Conservation (phyloP, 106 monocot genomes). For the Acorus gramineus region DNA sequence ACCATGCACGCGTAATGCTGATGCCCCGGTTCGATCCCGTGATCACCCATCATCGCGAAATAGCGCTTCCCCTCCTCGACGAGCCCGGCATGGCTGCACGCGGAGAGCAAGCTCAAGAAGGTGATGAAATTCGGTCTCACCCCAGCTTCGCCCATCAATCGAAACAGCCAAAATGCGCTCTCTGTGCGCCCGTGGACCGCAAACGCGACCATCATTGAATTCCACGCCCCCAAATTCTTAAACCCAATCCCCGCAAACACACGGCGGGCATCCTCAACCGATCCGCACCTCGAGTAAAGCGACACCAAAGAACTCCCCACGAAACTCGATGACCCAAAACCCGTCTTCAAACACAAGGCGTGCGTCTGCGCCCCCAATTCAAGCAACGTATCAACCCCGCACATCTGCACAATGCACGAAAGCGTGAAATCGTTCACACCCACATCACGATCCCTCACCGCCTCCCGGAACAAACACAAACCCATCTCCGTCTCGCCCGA, state of each 20-base stretch:
- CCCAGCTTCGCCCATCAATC: conserved; percentile 21
- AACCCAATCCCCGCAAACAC: conserved; percentile 44
- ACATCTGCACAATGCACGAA: conserved; percentile 41
- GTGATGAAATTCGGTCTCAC: conserved; percentile 55
- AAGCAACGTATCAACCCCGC: conserved; percentile 34
- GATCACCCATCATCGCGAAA: conserved; percentile 30
- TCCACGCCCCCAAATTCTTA: conserved; percentile 65
- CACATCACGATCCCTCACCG: conserved; percentile 1
- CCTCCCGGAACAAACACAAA: conserved; percentile 27
- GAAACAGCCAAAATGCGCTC: conserved; percentile 27
- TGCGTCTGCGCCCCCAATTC: conserved; percentile 51
- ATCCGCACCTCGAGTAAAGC: conserved; percentile 61
- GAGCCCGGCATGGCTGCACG: conserved; percentile 67
- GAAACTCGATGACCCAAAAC: conserved; percentile 45
- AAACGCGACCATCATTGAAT: conserved; percentile 44
- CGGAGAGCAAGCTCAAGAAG: conserved; percentile 59
- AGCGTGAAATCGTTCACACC: conserved; percentile 56
- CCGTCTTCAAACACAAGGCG: conserved; percentile 28
- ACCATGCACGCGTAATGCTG: conserved; percentile 37
- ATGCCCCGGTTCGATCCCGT: conserved; percentile 29
- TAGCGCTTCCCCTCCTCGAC: conserved; percentile 43
- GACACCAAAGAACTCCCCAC: conserved; percentile 57
- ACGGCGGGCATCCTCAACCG: conserved; percentile 35
- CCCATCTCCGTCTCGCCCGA: conserved; percentile 24
- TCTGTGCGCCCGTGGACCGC: conserved; percentile 55